Conservation (phyloP, 2,329 filamentous ascomycete species). For the Penicillium nordicum region DNA sequence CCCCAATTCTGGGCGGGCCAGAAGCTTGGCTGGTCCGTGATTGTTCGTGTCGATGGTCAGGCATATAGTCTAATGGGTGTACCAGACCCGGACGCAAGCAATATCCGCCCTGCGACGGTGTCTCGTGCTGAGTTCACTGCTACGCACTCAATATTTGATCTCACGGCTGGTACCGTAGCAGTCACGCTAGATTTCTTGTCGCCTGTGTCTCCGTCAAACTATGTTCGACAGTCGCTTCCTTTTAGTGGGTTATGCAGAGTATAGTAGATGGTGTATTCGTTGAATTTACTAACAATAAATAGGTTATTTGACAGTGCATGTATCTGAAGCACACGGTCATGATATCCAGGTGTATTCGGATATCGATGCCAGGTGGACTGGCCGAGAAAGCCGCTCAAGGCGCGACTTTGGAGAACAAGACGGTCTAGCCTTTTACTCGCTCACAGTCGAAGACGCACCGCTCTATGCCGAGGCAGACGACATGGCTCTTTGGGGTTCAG, state of each 20-base stretch:
- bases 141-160: conserved; percentile 42
- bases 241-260: conserved; percentile 31
- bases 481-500: conserved; percentile 44
- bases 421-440: conserved; percentile 31
- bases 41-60: conserved; percentile 41
- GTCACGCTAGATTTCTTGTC: conserved; percentile 46
- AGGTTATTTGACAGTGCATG: conserved; percentile 43
- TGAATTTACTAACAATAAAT: conserved; percentile 5
- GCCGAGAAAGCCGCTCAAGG: conserved; percentile 26
- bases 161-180: conserved; percentile 35
- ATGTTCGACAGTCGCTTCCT: conserved; percentile 44
- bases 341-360: conserved; percentile 43
- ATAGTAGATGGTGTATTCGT: background rate
- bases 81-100: conserved; percentile 20
- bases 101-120: conserved; percentile 34
- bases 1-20: conserved; percentile 46
- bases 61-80: conserved; percentile 45
- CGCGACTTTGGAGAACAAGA: conserved; percentile 24
- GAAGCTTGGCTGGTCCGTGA: conserved; percentile 42
- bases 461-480: conserved; percentile 37
- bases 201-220: conserved; percentile 43
- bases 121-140: conserved; percentile 40
- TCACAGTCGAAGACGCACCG: conserved; percentile 31
- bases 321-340: conserved; percentile 21
- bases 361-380: conserved; percentile 47